phyloP scores from a whole-genome alignment of 1,139 yeast genomes.

The Groenewaldozyma sp. region DNA sequence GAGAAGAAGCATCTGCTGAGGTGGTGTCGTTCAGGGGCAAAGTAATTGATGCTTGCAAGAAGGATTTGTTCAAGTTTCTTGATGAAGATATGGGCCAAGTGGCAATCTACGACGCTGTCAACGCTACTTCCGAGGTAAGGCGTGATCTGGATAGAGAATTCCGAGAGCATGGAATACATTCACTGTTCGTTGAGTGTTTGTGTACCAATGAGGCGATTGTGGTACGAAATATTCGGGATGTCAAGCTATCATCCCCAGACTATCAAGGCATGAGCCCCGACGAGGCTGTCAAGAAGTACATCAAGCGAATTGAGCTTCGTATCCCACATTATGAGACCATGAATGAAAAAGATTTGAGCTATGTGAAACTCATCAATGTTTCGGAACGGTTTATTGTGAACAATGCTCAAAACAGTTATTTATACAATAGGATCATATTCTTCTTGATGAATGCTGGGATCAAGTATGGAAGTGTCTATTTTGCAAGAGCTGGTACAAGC shows the following conservation, averaged over 20 bases:
- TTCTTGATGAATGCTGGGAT: conserved; percentile 82
- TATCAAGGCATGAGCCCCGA: conserved; percentile 60
- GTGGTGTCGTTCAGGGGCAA: conserved; percentile 49
- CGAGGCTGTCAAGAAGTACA: conserved; percentile 35
- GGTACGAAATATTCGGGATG: conserved; percentile 73
- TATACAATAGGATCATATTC: conserved; percentile 81
- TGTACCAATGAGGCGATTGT: conserved; percentile 67
- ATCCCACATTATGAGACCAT: conserved; percentile 40
- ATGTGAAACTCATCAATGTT: conserved; percentile 76
- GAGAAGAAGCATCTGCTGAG: conserved; percentile 50
- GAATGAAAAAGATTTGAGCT: conserved; percentile 48
- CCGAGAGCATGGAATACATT: conserved; percentile 53
- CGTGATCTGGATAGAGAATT: conserved; percentile 47
- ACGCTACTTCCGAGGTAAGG: conserved; percentile 67
- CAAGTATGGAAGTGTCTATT: conserved; percentile 77
- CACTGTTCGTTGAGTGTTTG: conserved; percentile 78
- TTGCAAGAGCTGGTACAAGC: conserved; percentile 51
- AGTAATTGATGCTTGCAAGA: conserved; percentile 55
- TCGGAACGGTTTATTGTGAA: conserved; percentile 80
- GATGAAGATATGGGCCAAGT: conserved; percentile 76
- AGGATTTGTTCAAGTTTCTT: conserved; percentile 65
- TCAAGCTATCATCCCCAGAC: conserved; percentile 75
- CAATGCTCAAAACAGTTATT: conserved; percentile 76
- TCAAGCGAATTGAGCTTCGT: conserved; percentile 36
- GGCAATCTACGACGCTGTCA: conserved; percentile 93